A percentile compares a stretch with the other conserved stretches of the same genome.
phyloP scores from a whole-genome alignment of 768 basidiomycete genomes.

The Tylopilus cervinicoccineus region DNA sequence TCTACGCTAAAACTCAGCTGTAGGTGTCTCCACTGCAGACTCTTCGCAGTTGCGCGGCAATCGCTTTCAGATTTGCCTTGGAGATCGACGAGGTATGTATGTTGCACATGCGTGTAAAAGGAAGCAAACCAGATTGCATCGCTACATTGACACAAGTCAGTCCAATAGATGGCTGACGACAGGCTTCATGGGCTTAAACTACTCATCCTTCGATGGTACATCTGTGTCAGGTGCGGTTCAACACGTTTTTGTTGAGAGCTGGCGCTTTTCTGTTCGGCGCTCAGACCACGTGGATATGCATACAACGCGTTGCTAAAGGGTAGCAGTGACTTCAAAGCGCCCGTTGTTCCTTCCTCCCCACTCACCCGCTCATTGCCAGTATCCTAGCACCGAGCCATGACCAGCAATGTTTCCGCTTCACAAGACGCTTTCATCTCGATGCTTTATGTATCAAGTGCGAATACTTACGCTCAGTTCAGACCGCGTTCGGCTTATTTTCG shows the following conservation, averaged over 20 bases:
- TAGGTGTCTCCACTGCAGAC: too few species aligned
- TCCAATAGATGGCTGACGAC: too few species aligned
- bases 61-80: too few species aligned
- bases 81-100: too few species aligned
- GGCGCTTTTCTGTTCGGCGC: background rate
- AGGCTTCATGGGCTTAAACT: too few species aligned
- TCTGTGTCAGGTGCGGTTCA: too few species aligned
- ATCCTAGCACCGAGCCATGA: background rate
- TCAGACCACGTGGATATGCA: background rate
- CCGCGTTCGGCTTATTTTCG: background rate
- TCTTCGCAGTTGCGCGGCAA: too few species aligned
- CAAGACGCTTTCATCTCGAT: background rate
- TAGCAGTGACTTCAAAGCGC: background rate
- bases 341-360: background rate
- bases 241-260: background rate
- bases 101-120: too few species aligned
- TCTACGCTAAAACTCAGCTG: too few species aligned
- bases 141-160: too few species aligned
- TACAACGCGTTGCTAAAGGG: background rate
- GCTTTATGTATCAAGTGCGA: constrained; percentile 5
- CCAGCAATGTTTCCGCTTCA: background rate
- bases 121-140: too few species aligned
- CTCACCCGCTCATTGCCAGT: background rate
- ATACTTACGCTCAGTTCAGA: background rate
- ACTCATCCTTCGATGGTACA: too few species aligned